Evolutionary conservation across 2,329 filamentous ascomycete genomes (phyloP).

Genomic region (Kalmusia sp.): DNA sequence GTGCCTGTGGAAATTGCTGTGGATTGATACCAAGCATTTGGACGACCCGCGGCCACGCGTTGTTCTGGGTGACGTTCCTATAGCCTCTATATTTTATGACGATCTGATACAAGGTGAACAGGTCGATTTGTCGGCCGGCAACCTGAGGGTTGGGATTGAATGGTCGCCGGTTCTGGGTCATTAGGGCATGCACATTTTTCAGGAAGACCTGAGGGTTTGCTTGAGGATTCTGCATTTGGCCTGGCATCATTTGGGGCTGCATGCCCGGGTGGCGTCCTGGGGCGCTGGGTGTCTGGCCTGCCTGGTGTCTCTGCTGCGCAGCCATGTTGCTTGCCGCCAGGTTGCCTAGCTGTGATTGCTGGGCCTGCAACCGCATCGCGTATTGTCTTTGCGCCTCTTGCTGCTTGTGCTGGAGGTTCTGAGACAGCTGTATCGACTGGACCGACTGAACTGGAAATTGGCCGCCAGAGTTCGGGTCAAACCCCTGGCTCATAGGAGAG

Average conservation of each 20-base stretch:
- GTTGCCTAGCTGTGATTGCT: slow-evolving; percentile 66
- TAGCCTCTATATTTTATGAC: slow-evolving; percentile 82
- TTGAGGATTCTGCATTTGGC: slow-evolving; percentile 19
- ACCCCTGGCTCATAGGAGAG: slow-evolving; percentile 46
- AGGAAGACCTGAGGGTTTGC: slow-evolving; percentile 53
- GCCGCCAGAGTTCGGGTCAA: slow-evolving; percentile 49
- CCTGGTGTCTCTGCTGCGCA: slow-evolving; percentile 46
- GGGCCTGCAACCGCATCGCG: slow-evolving; percentile 73
- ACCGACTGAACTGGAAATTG: slow-evolving; percentile 55
- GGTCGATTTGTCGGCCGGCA: slow-evolving; percentile 74
- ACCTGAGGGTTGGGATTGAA: slow-evolving; percentile 78
- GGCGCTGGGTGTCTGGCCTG: slow-evolving; percentile 46
- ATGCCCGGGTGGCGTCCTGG: slow-evolving; percentile 42
- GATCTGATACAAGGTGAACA: slow-evolving; percentile 78
- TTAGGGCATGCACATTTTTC: slow-evolving; percentile 78
- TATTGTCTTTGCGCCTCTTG: slow-evolving; percentile 79
- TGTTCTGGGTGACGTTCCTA: slow-evolving; percentile 71
- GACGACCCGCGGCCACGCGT: slow-evolving; percentile 77
- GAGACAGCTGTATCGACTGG: slow-evolving; percentile 56
- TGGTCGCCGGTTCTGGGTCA: slow-evolving; percentile 74
- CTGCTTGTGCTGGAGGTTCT: slow-evolving; percentile 57
- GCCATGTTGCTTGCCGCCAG: slow-evolving; percentile 48
- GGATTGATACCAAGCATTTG: slow-evolving; percentile 53
- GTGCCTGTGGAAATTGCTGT: slow-evolving; percentile 64
- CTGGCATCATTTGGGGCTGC: slow-evolving; percentile 39